Evolutionary conservation across 2,329 filamentous ascomycete species (phyloP), one percentile per base, ranked within the genome.

Genomic region (Calycina marina): DNA sequence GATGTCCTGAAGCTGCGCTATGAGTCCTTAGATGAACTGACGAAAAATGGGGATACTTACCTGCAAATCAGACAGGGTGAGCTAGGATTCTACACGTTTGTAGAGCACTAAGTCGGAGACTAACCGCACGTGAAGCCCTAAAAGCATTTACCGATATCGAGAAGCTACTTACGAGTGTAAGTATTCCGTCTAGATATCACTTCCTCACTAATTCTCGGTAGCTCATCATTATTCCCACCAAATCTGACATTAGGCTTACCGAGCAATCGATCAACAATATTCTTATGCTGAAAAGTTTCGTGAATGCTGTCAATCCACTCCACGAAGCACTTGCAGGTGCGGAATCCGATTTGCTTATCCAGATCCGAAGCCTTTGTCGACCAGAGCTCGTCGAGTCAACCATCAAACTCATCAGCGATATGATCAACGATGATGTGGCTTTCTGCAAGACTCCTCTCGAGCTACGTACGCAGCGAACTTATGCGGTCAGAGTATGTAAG

Each of bases 221-320:
- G 71, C 67, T 94, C 25, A 85, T 93, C 24, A 66, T 85, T n/a
- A 62, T 85, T 11, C 75, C 79, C 0, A 68, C 64, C 1, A 70
- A 76, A 38, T 59, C 67, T 1, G 75, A 73, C 1, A 63, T 90
- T 9, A 62, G 72, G 32, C 69, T 72, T 31, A 76, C 76, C 0
- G 84, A 93, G 50, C 79, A 86, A 42, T 76, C 80, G 3, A 76
- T 93, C 47, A 93, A 93, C 47, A 73, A 88, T 45, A 67, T 94
- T 5, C 72, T 96, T 26, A 79, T 84, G 65, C 59, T 94, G 17
- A 94, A 94, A 50, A 73, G 75, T 15, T 93, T 88, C 42, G 62
- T 92, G 0, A 64, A 67, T 30, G 69, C 74, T 1, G 69, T 92
- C 18, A 64, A 65, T 3, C 65, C 72, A 0, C 55, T 94, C 0